Evolutionary conservation across 352 stramenopile species (phyloP).

Genomic region (Phytopythium aichiense): DNA sequence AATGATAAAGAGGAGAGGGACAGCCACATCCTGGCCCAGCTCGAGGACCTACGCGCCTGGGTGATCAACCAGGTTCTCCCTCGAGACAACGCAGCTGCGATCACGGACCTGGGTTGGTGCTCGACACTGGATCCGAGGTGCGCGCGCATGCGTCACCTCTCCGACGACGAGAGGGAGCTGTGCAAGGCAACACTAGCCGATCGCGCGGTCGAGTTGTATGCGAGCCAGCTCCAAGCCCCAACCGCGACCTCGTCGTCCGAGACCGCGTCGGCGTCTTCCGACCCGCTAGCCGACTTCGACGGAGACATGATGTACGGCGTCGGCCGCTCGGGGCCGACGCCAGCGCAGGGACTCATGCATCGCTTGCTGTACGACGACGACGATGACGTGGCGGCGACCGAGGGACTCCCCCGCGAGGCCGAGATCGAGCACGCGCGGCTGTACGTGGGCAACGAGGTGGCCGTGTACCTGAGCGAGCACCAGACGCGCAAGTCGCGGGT

Average conservation of each 20-base stretch:
- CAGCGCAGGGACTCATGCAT: slow-evolving; percentile 39
- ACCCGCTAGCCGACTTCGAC: slow-evolving; percentile 26
- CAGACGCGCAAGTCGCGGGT: slow-evolving; percentile 38
- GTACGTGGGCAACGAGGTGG: slow-evolving; percentile 33
- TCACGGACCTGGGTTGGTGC: slow-evolving; percentile 30
- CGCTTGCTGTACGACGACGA: slow-evolving; percentile 50
- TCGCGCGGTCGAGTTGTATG: slow-evolving; percentile 17
- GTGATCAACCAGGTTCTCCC: slow-evolving; percentile 12
- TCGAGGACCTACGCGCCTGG: slow-evolving; percentile 11
- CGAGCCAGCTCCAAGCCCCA: slow-evolving; percentile 18
- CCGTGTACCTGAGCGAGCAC: slow-evolving; percentile 37
- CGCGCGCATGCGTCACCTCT: slow-evolving; percentile 36
- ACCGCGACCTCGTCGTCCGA: not conserved
- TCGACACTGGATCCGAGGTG: slow-evolving; percentile 42
- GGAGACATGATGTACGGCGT: slow-evolving; percentile 30
- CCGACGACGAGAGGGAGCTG: slow-evolving; percentile 28
- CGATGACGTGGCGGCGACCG: slow-evolving; percentile 26
- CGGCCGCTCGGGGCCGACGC: not conserved
- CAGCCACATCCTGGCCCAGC: not conserved
- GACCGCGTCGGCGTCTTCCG: slow-evolving; percentile 2
- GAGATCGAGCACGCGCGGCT: slow-evolving; percentile 35
- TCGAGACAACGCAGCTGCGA: slow-evolving; percentile 12
- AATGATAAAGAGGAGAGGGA: not conserved
- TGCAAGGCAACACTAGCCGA: slow-evolving; percentile 15
- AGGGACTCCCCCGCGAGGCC: slow-evolving; percentile 25